Evolutionary conservation across 768 basidiomycete species (phyloP).

Genomic region (Lactifluus volemus): DNA sequence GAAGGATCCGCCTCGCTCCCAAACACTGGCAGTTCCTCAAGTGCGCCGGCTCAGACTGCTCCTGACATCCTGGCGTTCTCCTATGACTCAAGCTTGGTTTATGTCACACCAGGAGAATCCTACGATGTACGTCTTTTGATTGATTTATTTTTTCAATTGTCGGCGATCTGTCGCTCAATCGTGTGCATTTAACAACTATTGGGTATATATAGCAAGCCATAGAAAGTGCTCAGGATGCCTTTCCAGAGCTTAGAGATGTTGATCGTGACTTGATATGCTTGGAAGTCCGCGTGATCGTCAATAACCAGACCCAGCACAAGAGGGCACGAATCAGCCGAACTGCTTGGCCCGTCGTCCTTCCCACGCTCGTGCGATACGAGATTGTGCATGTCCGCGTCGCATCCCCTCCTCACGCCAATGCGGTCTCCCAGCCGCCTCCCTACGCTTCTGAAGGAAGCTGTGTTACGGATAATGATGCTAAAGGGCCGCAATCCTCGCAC

Average conservation of each 20-base stretch:
- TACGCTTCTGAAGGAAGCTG: neutral
- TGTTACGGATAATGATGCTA: neutral
- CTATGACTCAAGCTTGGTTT: slow-evolving; percentile 23
- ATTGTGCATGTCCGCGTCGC: slow-evolving; percentile 23
- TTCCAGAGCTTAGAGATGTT: slow-evolving; percentile 19
- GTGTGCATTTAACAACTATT: neutral
- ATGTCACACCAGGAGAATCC: slow-evolving; percentile 22
- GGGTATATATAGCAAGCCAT: slow-evolving; percentile 20
- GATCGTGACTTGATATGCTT: slow-evolving; percentile 20
- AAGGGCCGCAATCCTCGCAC: neutral
- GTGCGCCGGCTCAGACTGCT: neutral
- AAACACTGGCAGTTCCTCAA: too few relatives aligned
- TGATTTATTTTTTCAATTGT: too few relatives aligned
- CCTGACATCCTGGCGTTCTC: slow-evolving; percentile 24
- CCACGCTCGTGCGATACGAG: slow-evolving; percentile 23
- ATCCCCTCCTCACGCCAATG: neutral
- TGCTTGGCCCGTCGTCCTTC: slow-evolving; percentile 23
- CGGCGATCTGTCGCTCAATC: too few relatives aligned
- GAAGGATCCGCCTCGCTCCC: neutral
- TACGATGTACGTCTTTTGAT: slow-evolving; percentile 19
- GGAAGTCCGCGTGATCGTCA: slow-evolving; percentile 21
- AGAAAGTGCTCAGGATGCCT: slow-evolving; percentile 17
- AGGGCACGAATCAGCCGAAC: slow-evolving; percentile 22
- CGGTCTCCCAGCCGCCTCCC: slow-evolving; percentile 10
- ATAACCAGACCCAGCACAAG: slow-evolving; percentile 3